Evolutionary conservation across 345 rosid genomes (phyloP).

Genomic region (Mercurialis annua): DNA sequence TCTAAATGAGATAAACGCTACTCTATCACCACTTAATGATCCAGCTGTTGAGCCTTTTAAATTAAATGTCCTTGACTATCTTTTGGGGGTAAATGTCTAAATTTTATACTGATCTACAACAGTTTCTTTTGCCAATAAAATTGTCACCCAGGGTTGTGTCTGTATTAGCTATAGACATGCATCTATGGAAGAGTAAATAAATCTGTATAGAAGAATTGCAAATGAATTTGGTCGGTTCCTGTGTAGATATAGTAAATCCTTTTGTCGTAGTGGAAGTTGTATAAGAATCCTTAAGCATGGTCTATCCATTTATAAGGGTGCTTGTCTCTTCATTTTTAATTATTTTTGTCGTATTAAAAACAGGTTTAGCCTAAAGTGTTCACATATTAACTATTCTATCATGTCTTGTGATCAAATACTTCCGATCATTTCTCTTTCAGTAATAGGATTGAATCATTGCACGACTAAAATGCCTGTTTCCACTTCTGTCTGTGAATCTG

Average conservation of each 20-base stretch:
- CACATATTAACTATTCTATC: background rate
- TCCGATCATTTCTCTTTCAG: background rate
- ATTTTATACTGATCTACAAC: slow-evolving; percentile 5
- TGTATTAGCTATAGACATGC: background rate
- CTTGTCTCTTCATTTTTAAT: background rate
- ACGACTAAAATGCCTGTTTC: background rate
- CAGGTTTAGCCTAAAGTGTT: background rate
- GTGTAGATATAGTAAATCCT: background rate
- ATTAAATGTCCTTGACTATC: slow-evolving; percentile 85
- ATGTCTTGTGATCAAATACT: background rate
- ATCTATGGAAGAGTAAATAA: background rate
- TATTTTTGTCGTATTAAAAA: background rate
- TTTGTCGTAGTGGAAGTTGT: background rate
- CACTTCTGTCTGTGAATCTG: too few relatives aligned
- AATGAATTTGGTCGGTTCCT: background rate
- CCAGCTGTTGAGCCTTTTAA: slow-evolving; percentile 73
- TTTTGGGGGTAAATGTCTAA: slow-evolving; percentile 66
- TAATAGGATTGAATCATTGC: background rate
- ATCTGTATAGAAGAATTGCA: background rate
- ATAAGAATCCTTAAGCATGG: too few relatives aligned
- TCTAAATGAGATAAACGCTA: slow-evolving; percentile 76
- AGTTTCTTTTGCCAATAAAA: background rate
- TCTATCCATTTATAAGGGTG: too few relatives aligned
- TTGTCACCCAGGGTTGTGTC: background rate
- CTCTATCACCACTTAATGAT: slow-evolving; percentile 55